Percentiles rank a stretch among this genome's conserved stretches.
Evolutionary conservation across 192 early-diverging fungal species (phyloP).

Genomic region (Podila epigama): DNA sequence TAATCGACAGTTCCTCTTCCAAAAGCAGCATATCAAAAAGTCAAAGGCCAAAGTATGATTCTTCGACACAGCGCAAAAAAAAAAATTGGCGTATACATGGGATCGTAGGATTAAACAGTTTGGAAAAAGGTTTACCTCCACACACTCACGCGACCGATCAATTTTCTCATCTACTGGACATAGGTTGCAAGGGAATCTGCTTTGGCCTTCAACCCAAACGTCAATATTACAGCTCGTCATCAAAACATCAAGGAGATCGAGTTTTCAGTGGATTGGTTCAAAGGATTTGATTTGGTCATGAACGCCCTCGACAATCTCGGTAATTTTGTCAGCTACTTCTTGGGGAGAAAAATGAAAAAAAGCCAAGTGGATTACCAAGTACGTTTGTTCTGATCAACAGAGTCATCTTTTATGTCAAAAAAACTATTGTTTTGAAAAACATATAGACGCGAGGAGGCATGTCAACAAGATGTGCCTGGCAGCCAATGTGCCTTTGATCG

Average conservation of each 20-base stretch:
- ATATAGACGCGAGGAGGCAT: constrained; percentile 88
- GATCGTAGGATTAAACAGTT: not conserved
- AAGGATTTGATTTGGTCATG: constrained; percentile 87
- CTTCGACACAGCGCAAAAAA: not conserved
- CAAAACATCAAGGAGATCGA: constrained; percentile 88
- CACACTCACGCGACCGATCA: not conserved
- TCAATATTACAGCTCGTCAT: constrained; percentile 78
- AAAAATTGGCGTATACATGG: not conserved
- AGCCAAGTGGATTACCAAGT: too few relatives aligned
- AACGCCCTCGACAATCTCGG: constrained; percentile 97
- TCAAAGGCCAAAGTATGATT: constrained; percentile 86
- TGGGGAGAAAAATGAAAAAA: too few relatives aligned
- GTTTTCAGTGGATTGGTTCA: constrained; percentile 91
- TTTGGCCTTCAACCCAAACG: constrained; percentile 82
- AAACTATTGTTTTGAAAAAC: too few relatives aligned
- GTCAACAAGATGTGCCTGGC: constrained; percentile 97
- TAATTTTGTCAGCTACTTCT: too few relatives aligned
- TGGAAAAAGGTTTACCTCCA: not conserved
- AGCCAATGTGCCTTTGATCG: constrained; percentile 89
- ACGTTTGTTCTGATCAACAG: too few relatives aligned
- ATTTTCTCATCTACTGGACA: not conserved
- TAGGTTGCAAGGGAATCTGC: constrained; percentile 87
- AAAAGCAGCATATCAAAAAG: constrained; percentile 89
- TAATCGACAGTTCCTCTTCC: constrained; percentile 99
- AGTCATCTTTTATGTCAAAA: not conserved